phyloP scores from a whole-genome alignment of 139 green algal genomes.

The Chlamydomonas sp. region DNA sequence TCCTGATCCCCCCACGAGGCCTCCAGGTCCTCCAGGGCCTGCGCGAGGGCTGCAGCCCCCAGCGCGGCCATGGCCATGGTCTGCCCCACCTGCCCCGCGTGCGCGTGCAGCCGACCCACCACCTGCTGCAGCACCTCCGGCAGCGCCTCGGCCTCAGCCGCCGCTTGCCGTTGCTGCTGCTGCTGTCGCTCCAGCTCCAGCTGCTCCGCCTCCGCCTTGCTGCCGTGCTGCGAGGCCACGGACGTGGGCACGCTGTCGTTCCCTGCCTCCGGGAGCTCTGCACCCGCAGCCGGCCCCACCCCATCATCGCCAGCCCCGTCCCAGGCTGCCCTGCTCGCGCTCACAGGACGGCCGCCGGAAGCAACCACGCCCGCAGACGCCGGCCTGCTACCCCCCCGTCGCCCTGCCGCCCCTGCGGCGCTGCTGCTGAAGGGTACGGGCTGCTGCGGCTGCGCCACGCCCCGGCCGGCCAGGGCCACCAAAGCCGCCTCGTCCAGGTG shows the following conservation, averaged over 20 bases:
- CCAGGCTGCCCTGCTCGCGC: too few species aligned
- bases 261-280: neutral
- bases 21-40: slow-evolving; percentile 9
- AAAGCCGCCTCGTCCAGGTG: slow-evolving; percentile 2
- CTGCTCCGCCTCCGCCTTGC: neutral
- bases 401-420: neutral
- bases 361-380: too few species aligned
- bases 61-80: slow-evolving; percentile 23
- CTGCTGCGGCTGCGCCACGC: neutral
- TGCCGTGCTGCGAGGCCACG: neutral
- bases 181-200: neutral
- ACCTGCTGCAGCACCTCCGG: neutral
- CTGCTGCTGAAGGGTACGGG: neutral
- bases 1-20: neutral
- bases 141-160: too few species aligned
- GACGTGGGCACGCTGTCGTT: neutral
- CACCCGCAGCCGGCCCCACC: neutral
- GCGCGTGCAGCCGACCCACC: slow-evolving; percentile 9
- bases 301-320: too few species aligned
- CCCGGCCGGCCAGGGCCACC: neutral
- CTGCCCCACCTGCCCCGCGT: slow-evolving; percentile 19
- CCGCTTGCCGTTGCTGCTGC: neutral
- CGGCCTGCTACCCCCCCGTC: too few species aligned
- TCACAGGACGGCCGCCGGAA: too few species aligned
- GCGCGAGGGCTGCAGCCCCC: slow-evolving; percentile 28